These are phyloP conservation scores for Xylariaceae sp. DNA, from an alignment of 2,329 filamentous ascomycete species.

Conservation along the genomic window DNA sequence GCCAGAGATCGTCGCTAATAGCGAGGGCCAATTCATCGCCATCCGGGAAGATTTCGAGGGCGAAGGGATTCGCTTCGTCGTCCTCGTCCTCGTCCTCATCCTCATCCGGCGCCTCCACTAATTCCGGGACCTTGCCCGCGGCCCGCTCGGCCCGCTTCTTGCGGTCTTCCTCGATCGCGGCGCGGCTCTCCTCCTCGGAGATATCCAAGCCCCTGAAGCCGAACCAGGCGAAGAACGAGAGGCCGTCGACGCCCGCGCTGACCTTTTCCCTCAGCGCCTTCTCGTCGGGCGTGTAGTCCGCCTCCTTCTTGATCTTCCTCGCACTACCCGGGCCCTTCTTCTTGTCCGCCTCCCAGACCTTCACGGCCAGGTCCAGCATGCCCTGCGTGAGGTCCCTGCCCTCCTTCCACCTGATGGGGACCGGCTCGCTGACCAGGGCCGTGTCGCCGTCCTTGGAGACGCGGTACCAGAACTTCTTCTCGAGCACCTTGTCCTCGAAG, in stretches of 20 bases:
- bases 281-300: slow-evolving; percentile 56
- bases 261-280: slow-evolving; percentile 59
- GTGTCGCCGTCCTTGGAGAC: slow-evolving; percentile 68
- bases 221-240: slow-evolving; percentile 90
- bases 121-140: slow-evolving; percentile 54
- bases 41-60: slow-evolving; percentile 83
- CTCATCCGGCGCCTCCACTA: slow-evolving; percentile 58
- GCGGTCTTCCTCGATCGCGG: slow-evolving; percentile 62
- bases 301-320: slow-evolving; percentile 56
- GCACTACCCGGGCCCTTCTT: slow-evolving; percentile 39
- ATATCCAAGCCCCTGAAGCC: slow-evolving; percentile 74
- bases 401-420: slow-evolving; percentile 85
- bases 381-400: slow-evolving; percentile 83
- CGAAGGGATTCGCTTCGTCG: slow-evolving; percentile 64
- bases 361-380: slow-evolving; percentile 72
- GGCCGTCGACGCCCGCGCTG: slow-evolving; percentile 62
- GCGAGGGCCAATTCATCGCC: slow-evolving; percentile 81
- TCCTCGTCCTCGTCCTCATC: slow-evolving; percentile 62
- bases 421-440: slow-evolving; percentile 84
- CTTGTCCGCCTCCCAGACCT: slow-evolving; percentile 67
- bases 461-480: slow-evolving; percentile 93
- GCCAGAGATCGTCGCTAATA: slow-evolving; percentile 87
- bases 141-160: slow-evolving; percentile 56
- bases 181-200: slow-evolving; percentile 70
- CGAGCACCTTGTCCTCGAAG: slow-evolving; percentile 76